Conservation (phyloP, 2,329 filamentous ascomycete species). For the Anisogramma anomala region DNA sequence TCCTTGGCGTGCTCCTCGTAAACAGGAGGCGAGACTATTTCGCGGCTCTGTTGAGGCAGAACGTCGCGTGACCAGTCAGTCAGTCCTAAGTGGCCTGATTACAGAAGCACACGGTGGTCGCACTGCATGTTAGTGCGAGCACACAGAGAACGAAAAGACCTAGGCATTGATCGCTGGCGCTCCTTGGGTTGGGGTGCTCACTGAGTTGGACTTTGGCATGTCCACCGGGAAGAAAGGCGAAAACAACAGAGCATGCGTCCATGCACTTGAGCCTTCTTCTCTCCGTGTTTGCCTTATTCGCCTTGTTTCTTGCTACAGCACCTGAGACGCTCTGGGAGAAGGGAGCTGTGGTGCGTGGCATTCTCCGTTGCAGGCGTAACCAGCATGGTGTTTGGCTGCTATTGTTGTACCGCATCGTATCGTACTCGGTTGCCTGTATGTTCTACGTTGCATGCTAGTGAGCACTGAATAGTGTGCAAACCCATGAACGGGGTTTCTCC, state of each 20-base stretch:
- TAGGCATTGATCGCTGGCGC: not conserved
- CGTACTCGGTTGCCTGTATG: too few species aligned
- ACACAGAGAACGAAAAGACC: not conserved
- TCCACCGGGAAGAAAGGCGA: not conserved
- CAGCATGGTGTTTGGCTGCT: too few species aligned
- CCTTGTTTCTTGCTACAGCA: not conserved
- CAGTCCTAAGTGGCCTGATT: not conserved
- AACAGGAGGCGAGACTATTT: constrained; percentile 9
- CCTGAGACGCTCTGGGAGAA: too few species aligned
- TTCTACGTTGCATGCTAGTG: too few species aligned
- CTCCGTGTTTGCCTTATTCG: too few species aligned
- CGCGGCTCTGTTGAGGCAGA: constrained; percentile 11
- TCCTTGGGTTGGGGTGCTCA: not conserved
- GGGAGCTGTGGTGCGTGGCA: too few species aligned
- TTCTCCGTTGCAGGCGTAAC: too few species aligned
- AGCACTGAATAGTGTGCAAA: too few species aligned
- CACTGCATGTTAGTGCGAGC: not conserved
- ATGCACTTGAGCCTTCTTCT: not conserved
- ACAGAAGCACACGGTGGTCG: not conserved
- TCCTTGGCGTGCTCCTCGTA: constrained; percentile 6
- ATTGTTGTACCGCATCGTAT: too few species aligned
- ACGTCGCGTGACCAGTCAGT: constrained; percentile 2
- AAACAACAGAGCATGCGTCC: not conserved
- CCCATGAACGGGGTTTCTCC: too few species aligned
- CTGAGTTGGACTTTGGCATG: too few species aligned